Evolutionary conservation across 331 rosid species (phyloP).

Genomic region (Rhamnella rubrinervis): DNA sequence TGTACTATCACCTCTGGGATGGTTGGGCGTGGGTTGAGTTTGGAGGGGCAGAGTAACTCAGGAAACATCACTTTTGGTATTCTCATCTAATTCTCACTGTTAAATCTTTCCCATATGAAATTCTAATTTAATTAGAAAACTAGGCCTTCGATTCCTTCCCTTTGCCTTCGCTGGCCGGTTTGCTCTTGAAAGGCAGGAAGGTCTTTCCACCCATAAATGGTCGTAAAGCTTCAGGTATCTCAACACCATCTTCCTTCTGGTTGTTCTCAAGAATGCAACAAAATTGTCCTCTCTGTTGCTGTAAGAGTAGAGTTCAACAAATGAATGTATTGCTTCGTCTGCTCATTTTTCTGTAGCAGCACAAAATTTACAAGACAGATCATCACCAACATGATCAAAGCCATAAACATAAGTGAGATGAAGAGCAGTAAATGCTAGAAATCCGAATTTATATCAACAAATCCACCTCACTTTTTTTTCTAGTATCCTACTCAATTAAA

Average conservation of each 20-base stretch:
- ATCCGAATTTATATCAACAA: no score
- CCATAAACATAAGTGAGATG: background rate
- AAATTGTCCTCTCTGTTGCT: constrained; percentile 90
- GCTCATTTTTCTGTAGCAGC: constrained; percentile 71
- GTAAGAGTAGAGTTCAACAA: constrained; percentile 93
- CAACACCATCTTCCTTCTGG: constrained; percentile 90
- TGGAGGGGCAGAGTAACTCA: background rate
- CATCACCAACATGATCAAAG: constrained; percentile 10
- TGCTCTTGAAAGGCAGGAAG: constrained; percentile 78
- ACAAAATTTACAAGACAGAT: constrained; percentile 10
- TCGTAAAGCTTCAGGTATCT: constrained; percentile 68
- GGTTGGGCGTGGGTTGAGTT: background rate
- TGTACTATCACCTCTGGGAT: no score
- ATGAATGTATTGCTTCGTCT: constrained; percentile 78
- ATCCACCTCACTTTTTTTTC: no score
- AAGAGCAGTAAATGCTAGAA: constrained; percentile 1
- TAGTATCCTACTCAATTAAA: no score
- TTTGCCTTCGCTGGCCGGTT: constrained; percentile 64
- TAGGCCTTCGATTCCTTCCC: constrained; percentile 98
- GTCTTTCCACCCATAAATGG: constrained; percentile 77
- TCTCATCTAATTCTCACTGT: background rate
- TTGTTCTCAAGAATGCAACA: constrained; percentile 95
- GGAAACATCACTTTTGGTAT: background rate
- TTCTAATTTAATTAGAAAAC: constrained; percentile 35
- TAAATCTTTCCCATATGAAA: constrained; percentile 15